Percentiles rank a stretch among this genome's conserved stretches.
phyloP scores from a whole-genome alignment of 352 stramenopile genomes.

The Peronospora belbahrii region DNA sequence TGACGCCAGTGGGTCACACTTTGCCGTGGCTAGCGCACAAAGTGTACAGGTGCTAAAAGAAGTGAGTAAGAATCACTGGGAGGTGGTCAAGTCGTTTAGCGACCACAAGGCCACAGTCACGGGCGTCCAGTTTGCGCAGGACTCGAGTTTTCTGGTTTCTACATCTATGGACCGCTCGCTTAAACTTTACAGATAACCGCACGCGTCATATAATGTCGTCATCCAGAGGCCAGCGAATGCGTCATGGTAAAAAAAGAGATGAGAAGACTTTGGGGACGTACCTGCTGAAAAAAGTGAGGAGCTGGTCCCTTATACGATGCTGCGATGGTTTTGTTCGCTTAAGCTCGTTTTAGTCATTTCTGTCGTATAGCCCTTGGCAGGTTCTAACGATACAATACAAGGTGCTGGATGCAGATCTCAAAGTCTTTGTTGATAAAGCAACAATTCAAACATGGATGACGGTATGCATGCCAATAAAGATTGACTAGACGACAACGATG shows the following conservation, averaged over 20 bases:
- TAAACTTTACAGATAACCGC: conserved; percentile 60
- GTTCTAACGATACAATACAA: conserved; percentile 14
- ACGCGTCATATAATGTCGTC: not conserved
- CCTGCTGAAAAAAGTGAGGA: too few relatives aligned
- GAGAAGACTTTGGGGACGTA: too few relatives aligned
- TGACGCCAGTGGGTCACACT: conserved; percentile 48
- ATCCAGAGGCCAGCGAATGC: not conserved
- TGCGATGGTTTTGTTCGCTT: conserved; percentile 4
- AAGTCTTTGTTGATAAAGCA: not conserved
- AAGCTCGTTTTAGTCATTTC: conserved; percentile 6
- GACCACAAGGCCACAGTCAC: conserved; percentile 68
- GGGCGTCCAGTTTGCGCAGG: conserved; percentile 43
- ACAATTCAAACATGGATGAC: conserved; percentile 8
- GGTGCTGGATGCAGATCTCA: not conserved
- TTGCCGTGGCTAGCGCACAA: conserved; percentile 42
- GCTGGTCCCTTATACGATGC: not conserved
- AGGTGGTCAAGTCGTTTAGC: conserved; percentile 46
- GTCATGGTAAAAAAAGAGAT: too few relatives aligned
- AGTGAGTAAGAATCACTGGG: conserved; percentile 55
- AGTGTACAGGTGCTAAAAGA: conserved; percentile 52
- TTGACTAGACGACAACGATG: conserved; percentile 26
- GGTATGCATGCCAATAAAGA: conserved; percentile 14
- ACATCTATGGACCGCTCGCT: conserved; percentile 72
- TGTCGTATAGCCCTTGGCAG: conserved; percentile 1
- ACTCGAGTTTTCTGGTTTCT: conserved; percentile 57